Evolutionary conservation across 768 basidiomycete species (phyloP).

Genomic region (Naganishia vaughanmartiniae): DNA sequence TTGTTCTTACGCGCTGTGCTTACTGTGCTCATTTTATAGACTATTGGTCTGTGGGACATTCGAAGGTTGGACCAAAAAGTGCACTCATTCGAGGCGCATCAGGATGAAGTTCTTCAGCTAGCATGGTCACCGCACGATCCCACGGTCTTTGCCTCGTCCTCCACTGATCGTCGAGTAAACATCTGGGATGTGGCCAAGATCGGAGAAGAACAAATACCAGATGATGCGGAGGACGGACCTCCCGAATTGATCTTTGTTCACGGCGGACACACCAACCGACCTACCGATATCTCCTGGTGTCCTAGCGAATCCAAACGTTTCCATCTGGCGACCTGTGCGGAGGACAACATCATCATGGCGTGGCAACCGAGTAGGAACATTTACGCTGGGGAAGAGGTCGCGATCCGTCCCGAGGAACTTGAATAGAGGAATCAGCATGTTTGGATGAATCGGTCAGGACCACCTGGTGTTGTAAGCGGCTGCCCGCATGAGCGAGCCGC

Average conservation of each 20-base stretch:
- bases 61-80: constrained; percentile 67
- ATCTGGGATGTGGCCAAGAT: constrained; percentile 91
- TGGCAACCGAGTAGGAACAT: constrained; percentile 96
- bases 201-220: constrained; percentile 92
- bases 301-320: constrained; percentile 68
- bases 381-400: constrained; percentile 85
- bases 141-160: constrained; percentile 90
- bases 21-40: constrained; percentile 57
- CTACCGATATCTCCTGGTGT: constrained; percentile 96
- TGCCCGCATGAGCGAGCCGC: background rate
- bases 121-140: constrained; percentile 92
- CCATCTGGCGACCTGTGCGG: constrained; percentile 82
- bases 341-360: constrained; percentile 94
- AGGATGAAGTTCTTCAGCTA: constrained; percentile 88
- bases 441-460: background rate
- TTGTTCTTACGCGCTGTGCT: constrained; percentile 14
- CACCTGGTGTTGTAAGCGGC: background rate
- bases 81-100: constrained; percentile 88
- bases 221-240: constrained; percentile 96
- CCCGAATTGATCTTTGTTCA: constrained; percentile 95
- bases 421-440: constrained; percentile 54
- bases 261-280: constrained; percentile 69
- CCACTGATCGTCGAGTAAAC: constrained; percentile 87
- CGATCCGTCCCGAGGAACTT: constrained; percentile 77
- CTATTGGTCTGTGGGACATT: constrained; percentile 81